These are phyloP conservation scores for Cardiospermum halicacabum DNA, from an alignment of 345 rosid species.

Conservation along the genomic window DNA sequence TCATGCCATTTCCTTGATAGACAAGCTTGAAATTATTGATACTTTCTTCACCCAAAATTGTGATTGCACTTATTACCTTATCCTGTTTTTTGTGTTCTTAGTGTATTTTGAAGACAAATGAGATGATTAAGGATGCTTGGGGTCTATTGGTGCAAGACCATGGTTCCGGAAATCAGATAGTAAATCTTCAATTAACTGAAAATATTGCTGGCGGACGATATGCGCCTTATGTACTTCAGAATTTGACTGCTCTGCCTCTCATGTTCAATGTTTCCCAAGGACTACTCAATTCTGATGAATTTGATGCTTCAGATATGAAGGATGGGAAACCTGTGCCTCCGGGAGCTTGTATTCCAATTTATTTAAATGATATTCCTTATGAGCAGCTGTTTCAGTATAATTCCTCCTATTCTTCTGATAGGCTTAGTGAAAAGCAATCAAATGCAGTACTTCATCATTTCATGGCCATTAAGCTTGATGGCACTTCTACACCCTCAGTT, in stretches of 20 bases:
- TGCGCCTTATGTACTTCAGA: slow-evolving; percentile 88
- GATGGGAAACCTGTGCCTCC: slow-evolving; percentile 55
- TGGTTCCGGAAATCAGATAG: slow-evolving; percentile 34
- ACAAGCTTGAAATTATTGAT: background rate
- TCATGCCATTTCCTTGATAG: background rate
- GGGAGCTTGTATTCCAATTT: slow-evolving; percentile 71
- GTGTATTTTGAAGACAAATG: slow-evolving; percentile 74
- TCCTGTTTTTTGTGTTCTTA: slow-evolving; percentile 10
- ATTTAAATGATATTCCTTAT: slow-evolving; percentile 53
- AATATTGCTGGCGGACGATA: slow-evolving; percentile 49
- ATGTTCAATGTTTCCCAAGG: slow-evolving; percentile 61
- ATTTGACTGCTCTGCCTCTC: slow-evolving; percentile 80
- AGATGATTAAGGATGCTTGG: slow-evolving; percentile 69
- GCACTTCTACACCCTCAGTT: slow-evolving; percentile 66
- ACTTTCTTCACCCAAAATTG: background rate
- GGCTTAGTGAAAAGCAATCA: slow-evolving; percentile 55
- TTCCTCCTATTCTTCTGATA: slow-evolving; percentile 51
- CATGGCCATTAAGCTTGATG: slow-evolving; percentile 75
- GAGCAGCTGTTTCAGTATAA: slow-evolving; percentile 48
- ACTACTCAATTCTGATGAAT: slow-evolving; percentile 31
- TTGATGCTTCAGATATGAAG: slow-evolving; percentile 37
- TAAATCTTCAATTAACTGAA: slow-evolving; percentile 29
- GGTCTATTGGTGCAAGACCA: slow-evolving; percentile 35
- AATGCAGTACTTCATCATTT: slow-evolving; percentile 65
- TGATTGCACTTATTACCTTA: background rate